Evolutionary conservation across 495 filamentous ascomycete genomes (phyloP).

Genomic region (Annulohypoxylon stygium): DNA sequence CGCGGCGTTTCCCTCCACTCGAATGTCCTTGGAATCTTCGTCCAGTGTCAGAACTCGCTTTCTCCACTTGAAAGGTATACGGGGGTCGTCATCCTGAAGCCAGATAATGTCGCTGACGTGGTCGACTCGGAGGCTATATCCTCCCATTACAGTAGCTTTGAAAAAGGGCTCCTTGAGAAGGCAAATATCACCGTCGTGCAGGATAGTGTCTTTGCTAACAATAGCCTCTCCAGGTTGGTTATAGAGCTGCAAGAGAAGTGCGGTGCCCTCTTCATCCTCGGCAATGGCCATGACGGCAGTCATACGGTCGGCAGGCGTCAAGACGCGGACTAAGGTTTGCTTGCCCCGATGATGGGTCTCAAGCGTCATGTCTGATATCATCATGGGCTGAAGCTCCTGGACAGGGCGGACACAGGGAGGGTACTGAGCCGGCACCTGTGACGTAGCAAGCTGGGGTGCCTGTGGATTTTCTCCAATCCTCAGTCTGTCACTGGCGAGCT

Average conservation of each 20-base stretch:
- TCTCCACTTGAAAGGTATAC: slow-evolving; percentile 56
- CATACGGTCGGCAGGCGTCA: slow-evolving; percentile 54
- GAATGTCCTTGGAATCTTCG: slow-evolving; percentile 52
- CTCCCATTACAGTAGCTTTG: slow-evolving; percentile 55
- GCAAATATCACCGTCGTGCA: slow-evolving; percentile 53
- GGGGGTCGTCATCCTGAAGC: slow-evolving; percentile 50
- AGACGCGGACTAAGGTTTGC: slow-evolving; percentile 55
- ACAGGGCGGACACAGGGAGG: slow-evolving; percentile 28
- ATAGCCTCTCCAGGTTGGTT: slow-evolving; percentile 50
- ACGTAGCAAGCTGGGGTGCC: background rate
- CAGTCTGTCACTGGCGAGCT: background rate
- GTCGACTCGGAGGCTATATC: slow-evolving; percentile 63
- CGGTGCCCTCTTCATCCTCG: slow-evolving; percentile 63
- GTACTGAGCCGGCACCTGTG: slow-evolving; percentile 26
- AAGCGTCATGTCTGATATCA: slow-evolving; percentile 52
- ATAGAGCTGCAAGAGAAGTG: slow-evolving; percentile 58
- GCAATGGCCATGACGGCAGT: slow-evolving; percentile 58
- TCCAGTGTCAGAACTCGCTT: slow-evolving; percentile 36
- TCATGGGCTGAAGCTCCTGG: slow-evolving; percentile 34
- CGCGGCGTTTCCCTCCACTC: slow-evolving; percentile 57
- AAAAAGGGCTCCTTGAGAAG: slow-evolving; percentile 69
- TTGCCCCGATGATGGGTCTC: slow-evolving; percentile 65
- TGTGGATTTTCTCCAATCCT: background rate
- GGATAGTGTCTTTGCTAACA: slow-evolving; percentile 42
- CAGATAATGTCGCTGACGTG: slow-evolving; percentile 63